Evolutionary conservation across 805 yeast species (phyloP), one percentile per base, ranked within the genome.

Genomic region (Tetrapisispora fleetii): DNA sequence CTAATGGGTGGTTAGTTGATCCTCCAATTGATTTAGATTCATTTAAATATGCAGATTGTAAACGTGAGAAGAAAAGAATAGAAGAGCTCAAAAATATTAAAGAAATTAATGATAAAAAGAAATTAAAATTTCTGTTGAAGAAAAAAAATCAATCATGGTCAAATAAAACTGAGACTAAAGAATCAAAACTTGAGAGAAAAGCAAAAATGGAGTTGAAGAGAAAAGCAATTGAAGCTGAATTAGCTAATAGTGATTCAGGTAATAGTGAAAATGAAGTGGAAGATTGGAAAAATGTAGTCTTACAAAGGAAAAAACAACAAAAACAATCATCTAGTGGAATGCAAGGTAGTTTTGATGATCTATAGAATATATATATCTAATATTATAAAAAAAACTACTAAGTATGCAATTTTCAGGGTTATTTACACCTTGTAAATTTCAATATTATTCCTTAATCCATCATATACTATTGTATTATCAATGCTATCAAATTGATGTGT

Each of bases 221-320:
- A 46, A 77, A 80, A 55, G 88, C 85, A 1, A 74, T 82, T n/a
- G 85, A 81, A 50, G 71, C 67, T 30, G 57, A 59, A 40, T 46
- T 64, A 9, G 77, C 73, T 33, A 68, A 72, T 17, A 75, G 72
- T 14, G 67, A 62, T 19, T 43, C 50, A n/a, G 80, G 74, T 17
- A 61, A 54, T 21, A 58, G 56, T n/a, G 62, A 53, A 21, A 68
- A 64, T 51, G 82, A 76, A 45, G 67, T 67, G 2, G 76, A 71
- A 39, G 98, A 93, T 67, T 93, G 98, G 99, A 93, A 93, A 67
- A 90, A 84, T 30, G 58, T 83, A 22, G 83, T 91, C 1, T 69
- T 78, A 52, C 76, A 76, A 43, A 41, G 44, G 30, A 80, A 74
- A 52, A 90, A 87, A 62, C 79, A 74, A 64, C 72, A 72, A 54